Base-by-base conservation (phyloP, 2,329 filamentous ascomycete species). In the Cryphonectria naterciae region DNA sequence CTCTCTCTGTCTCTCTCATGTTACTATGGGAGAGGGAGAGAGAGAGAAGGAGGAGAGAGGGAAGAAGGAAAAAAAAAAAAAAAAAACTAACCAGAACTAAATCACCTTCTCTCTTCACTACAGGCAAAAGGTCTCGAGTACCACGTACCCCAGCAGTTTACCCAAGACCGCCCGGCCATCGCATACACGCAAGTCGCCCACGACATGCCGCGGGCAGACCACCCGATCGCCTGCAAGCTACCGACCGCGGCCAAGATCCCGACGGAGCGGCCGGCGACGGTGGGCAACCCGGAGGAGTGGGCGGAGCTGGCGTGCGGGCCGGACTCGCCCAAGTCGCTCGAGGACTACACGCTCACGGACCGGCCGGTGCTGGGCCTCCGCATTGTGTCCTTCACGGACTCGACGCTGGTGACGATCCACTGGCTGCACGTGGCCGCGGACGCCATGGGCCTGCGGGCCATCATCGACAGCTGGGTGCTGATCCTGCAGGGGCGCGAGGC, bases 351-450 rank as follows among this genome's bases (percentile, higher is more conserved):
- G 0, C 72, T 74, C 41, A 61, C 75, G 5, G 83, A 85, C 73
- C 73, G 68, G 22, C 83, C 83, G 0, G 80, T 82, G 73, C 74
- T 86, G 1, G 79, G 79, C 1, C 75, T 86, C 6, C 82, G 83
- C 64, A 77, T 86, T 37, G 79, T 82, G 6, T 79, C 80, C 0
- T 86, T 86, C 74, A 75, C 73, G 1, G 80, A 86, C 73, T 78
- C 79, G 7, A 86, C 85, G 0, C 74, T 86, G 0, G 77, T 85
- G 4, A 79, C 78, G 0, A 69, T 86, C 1, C 76, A 78, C 25
- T 84, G 80, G 77, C 78, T 80, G n/a, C 85, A 86, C 72, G 80
- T 79, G 0, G 72, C 83, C 0, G 79, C 80, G 69, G 84, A 86
- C 74, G 81, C 79, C 3, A 78, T 83, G 72, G 84, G 81, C 1